Conservation (phyloP, 176 grass and related monocot genomes). For the Tillandsia fasciculata region DNA sequence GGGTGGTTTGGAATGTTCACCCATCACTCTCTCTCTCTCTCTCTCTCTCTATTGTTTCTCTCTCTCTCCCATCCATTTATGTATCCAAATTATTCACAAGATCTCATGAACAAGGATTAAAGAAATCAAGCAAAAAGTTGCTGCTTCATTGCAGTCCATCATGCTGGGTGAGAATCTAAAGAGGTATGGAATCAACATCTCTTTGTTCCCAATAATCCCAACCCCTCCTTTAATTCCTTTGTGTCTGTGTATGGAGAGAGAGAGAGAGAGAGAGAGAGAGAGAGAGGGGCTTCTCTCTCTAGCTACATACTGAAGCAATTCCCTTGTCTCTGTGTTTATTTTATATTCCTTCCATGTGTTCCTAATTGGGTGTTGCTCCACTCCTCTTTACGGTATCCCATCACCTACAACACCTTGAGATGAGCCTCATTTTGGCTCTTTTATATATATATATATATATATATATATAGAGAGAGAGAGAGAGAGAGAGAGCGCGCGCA, state of each 20-base stretch:
- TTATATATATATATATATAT: too few relatives aligned
- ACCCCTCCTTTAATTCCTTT: not conserved
- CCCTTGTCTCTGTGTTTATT: not conserved
- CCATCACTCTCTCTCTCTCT: not conserved
- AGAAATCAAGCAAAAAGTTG: not conserved
- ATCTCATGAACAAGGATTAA: not conserved
- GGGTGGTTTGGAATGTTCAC: constrained; percentile 21
- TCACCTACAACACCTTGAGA: too few relatives aligned
- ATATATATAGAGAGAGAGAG: too few relatives aligned
- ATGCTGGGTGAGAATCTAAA: constrained; percentile 19
- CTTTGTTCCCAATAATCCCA: constrained; percentile 14
- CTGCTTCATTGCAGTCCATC: constrained; percentile 15
- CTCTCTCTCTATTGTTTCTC: not conserved
- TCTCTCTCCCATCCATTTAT: not conserved
- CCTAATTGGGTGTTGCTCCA: too few relatives aligned
- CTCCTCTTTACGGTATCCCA: too few relatives aligned
- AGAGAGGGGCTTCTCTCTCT: too few relatives aligned
- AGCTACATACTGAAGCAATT: not conserved
- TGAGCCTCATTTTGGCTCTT: too few relatives aligned
- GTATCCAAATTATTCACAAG: not conserved
- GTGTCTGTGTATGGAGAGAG: not conserved
- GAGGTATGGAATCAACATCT: constrained; percentile 13
- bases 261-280: too few relatives aligned
- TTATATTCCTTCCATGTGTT: not conserved
- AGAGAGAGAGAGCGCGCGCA: too few relatives aligned